Conservation (phyloP, 129 eudicot species). For the Solidago caesia region DNA sequence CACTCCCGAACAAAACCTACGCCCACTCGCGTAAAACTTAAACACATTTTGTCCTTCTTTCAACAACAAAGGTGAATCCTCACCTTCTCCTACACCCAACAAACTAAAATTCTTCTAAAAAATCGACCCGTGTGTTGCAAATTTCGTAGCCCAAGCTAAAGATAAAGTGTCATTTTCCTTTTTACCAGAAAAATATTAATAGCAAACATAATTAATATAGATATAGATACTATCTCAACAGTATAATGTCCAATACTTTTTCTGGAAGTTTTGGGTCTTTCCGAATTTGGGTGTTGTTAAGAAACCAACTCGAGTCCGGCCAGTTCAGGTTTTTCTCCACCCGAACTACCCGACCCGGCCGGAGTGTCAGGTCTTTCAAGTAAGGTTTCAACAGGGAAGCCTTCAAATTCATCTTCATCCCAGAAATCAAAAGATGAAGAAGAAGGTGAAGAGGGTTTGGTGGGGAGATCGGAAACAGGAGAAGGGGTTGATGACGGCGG, state of each 20-base stretch:
- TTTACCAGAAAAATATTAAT: constrained; percentile 68
- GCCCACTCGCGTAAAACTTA: constrained; percentile 80
- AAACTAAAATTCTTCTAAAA: constrained; percentile 85
- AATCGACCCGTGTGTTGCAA: constrained; percentile 56
- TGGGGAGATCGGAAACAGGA: constrained; percentile 38
- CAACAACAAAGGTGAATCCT: constrained; percentile 78
- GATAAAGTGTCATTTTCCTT: constrained; percentile 82
- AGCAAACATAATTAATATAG: constrained; percentile 50
- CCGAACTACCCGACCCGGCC: not conserved
- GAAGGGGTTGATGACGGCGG: constrained; percentile 38
- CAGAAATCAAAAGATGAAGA: constrained; percentile 54
- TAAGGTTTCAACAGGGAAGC: constrained; percentile 45
- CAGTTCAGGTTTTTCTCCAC: not conserved
- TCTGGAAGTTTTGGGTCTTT: not conserved
- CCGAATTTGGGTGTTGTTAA: not conserved
- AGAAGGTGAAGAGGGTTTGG: constrained; percentile 41
- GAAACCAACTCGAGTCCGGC: not conserved
- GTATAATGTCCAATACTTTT: constrained; percentile 27
- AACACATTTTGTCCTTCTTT: constrained; percentile 84
- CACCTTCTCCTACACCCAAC: constrained; percentile 81
- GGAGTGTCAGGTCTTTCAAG: constrained; percentile 28
- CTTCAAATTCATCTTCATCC: constrained; percentile 98
- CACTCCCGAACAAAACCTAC: constrained; percentile 81
- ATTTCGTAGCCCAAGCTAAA: constrained; percentile 77
- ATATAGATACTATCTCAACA: constrained; percentile 52